Conservation (phyloP, 257 asterid species). For the Solanum pennellii region DNA sequence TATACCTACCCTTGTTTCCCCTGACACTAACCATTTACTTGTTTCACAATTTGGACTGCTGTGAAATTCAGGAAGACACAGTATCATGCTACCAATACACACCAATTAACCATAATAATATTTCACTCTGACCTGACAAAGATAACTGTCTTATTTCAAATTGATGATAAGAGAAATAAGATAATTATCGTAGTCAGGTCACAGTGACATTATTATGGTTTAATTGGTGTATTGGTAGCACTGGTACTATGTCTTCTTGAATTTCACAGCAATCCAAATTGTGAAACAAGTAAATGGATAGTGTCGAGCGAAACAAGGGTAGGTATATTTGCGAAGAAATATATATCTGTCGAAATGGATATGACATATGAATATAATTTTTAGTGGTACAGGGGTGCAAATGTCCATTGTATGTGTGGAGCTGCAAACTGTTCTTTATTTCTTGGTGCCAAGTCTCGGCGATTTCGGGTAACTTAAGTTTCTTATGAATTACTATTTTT, state of each 20-base stretch:
- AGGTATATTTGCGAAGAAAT: constrained; percentile 70
- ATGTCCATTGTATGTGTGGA: constrained; percentile 84
- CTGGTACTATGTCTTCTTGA: neutral
- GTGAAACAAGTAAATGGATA: constrained; percentile 39
- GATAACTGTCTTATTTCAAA: neutral
- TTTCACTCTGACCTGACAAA: neutral
- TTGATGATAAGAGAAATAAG: neutral
- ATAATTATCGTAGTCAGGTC: neutral
- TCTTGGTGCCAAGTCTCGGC: constrained; percentile 92
- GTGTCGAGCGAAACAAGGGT: constrained; percentile 64
- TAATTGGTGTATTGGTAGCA: no score
- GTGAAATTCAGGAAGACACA: constrained; percentile 15
- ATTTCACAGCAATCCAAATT: constrained; percentile 65
- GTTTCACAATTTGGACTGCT: constrained; percentile 92
- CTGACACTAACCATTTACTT: constrained; percentile 85
- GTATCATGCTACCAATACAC: neutral
- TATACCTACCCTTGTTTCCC: constrained; percentile 87
- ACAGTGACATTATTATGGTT: no score
- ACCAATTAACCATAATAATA: neutral
- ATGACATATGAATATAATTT: constrained; percentile 72
- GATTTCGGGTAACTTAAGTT: constrained; percentile 54
- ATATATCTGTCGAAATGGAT: constrained; percentile 60
- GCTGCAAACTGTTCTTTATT: constrained; percentile 77
- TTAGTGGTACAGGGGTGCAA: constrained; percentile 90
- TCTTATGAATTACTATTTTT: neutral